Evolutionary conservation across 257 asterid genomes (phyloP).

Genomic region (Primulina eburnea): DNA sequence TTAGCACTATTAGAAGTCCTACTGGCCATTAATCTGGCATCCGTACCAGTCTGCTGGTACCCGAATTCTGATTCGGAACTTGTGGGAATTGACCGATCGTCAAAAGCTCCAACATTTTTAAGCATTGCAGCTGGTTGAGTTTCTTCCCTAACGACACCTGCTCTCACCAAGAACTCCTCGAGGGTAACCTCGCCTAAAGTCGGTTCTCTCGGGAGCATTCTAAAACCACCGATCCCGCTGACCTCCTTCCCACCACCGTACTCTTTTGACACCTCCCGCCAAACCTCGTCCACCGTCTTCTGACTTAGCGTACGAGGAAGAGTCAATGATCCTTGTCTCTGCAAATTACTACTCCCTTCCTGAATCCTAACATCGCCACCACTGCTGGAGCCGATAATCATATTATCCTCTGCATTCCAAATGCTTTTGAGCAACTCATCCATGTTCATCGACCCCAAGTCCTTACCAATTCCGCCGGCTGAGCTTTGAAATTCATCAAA

Average conservation of each 20-base stretch:
- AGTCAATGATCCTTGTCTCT: slow-evolving; percentile 82
- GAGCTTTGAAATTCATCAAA: slow-evolving; percentile 83
- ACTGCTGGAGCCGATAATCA: slow-evolving; percentile 35
- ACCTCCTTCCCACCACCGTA: slow-evolving; percentile 37
- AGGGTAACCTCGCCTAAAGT: slow-evolving; percentile 87
- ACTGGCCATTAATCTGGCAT: slow-evolving; percentile 14
- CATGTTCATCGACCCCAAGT: slow-evolving; percentile 98
- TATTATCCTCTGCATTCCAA: slow-evolving; percentile 94
- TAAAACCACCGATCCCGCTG: slow-evolving; percentile 29
- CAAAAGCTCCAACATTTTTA: slow-evolving; percentile 40
- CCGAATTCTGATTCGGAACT: slow-evolving; percentile 46
- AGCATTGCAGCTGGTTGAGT: slow-evolving; percentile 44
- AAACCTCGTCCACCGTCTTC: slow-evolving; percentile 95
- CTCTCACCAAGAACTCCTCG: slow-evolving; percentile 80
- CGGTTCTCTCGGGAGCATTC: slow-evolving; percentile 58
- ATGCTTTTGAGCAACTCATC: slow-evolving; percentile 89
- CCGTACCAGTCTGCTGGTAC: slow-evolving; percentile 36
- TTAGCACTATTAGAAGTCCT: slow-evolving; percentile 35
- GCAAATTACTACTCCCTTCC: slow-evolving; percentile 53
- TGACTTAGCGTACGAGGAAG: slow-evolving; percentile 89
- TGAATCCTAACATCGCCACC: slow-evolving; percentile 30
- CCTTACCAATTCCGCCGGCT: slow-evolving; percentile 64
- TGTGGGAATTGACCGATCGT: slow-evolving; percentile 32
- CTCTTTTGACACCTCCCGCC: slow-evolving; percentile 75
- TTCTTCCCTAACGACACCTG: slow-evolving; percentile 88